Base-by-base conservation (phyloP, 441 rosid species). In the Dalechampia spathulata region DNA sequence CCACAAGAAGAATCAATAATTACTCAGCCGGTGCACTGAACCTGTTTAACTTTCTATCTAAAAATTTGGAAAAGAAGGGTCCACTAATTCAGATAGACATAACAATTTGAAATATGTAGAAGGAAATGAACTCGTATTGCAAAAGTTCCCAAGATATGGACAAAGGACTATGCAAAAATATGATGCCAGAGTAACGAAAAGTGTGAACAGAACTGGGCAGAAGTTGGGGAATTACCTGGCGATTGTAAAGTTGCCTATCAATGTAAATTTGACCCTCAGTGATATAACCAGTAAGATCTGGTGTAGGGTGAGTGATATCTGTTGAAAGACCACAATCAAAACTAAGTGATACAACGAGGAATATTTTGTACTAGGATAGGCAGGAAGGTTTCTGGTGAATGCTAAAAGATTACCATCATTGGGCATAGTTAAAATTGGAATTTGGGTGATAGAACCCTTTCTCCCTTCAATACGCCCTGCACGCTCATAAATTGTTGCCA, bases 381-480 rank as follows among this genome's bases (percentile, higher is more conserved):
- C 16, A 37, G 19, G 19, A 16, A 1, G 16, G n/a, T n/a, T 30
- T 45, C 40, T 47, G 61, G 46, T 52, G 16, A 58, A 47, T 39
- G 54, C 22, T 57, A 58, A 30, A 47, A n/a, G n/a, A 26, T 51
- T 71, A 90, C 99, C 99, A 42, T 93, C 99, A 72, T 93, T 93
- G 1, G 99, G 99, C 99, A 94, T 94, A 23, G 99, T 94, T 56
- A 94, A 78, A 68, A 94, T 94, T 21, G 99, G 99, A 67, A 94
- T 94, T 69, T 94, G 98, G n/a, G 98, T 94, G 61, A 94, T 94
- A 55, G 99, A 94, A 62, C 99, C 99, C 63, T 81, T 94, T 53
- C 97, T 63, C 65, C 99, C 97, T 73, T 93, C 99, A 70, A 93
- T 90, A 55, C 99, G 82, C 55, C 99, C 99, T 45, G 99, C 99